Conservation (phyloP, 371 early-diverging fungal species). For the Mortierella sp. region DNA sequence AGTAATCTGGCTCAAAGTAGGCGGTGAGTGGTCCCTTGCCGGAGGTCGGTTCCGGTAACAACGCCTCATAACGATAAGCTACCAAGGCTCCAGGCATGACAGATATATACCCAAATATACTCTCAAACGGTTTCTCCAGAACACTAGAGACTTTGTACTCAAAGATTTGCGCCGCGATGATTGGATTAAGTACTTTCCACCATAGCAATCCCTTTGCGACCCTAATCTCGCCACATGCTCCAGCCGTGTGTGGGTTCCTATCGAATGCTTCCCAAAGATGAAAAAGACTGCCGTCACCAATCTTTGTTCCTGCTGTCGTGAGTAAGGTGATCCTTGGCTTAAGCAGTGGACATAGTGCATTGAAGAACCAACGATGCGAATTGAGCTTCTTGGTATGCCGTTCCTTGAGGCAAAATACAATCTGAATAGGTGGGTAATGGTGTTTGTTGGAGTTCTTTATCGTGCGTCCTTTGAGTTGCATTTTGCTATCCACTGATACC, state of each 20-base stretch:
- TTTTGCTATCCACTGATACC: constrained; percentile 74
- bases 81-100: constrained; percentile 93
- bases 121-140: constrained; percentile 94
- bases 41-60: constrained; percentile 61
- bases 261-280: constrained; percentile 94
- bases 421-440: constrained; percentile 87
- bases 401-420: constrained; percentile 93
- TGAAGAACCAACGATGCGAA: constrained; percentile 98
- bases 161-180: constrained; percentile 95
- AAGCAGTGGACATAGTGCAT: constrained; percentile 86
- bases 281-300: constrained; percentile 84
- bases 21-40: constrained; percentile 78
- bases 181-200: constrained; percentile 81
- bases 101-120: constrained; percentile 90
- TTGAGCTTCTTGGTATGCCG: constrained; percentile 92
- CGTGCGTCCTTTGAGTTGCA: constrained; percentile 68
- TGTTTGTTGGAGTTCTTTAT: constrained; percentile 64
- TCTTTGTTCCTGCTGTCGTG: constrained; percentile 94
- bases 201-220: constrained; percentile 85
- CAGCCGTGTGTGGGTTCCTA: constrained; percentile 84
- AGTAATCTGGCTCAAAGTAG: constrained; percentile 90
- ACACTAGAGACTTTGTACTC: constrained; percentile 94
- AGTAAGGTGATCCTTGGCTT: constrained; percentile 90
- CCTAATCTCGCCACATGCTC: constrained; percentile 97
- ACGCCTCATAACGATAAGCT: constrained; percentile 89